Percentiles rank a stretch among this genome's conserved stretches.
Evolutionary conservation across 768 basidiomycete species (phyloP).

Genomic region (Brasilioporus rufonigricans): DNA sequence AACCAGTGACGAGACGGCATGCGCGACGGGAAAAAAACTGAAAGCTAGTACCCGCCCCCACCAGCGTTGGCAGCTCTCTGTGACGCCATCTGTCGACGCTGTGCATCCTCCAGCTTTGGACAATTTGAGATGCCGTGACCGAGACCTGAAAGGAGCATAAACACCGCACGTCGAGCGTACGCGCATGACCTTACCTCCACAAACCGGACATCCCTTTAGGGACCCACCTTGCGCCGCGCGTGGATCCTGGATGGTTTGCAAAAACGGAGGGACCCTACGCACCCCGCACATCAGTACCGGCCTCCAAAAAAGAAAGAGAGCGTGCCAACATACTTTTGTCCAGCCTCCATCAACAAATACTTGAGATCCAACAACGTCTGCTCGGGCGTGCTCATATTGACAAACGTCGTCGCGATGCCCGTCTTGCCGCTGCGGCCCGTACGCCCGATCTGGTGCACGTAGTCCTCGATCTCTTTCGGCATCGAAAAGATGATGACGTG

Average conservation of each 20-base stretch:
- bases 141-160: conserved; percentile 52
- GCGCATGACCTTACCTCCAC: conserved; percentile 64
- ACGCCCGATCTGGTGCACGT: conserved; percentile 98
- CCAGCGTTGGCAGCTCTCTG: conserved; percentile 70
- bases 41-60: conserved; percentile 39
- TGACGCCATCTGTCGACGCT: conserved; percentile 86
- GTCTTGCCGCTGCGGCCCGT: conserved; percentile 98
- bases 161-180: neutral
- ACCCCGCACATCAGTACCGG: neutral
- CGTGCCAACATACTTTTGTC: conserved; percentile 82
- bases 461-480: conserved; percentile 99
- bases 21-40: neutral
- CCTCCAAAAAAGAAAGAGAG: neutral
- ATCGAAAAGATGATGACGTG: conserved; percentile 99
- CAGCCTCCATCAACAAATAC: conserved; percentile 94
- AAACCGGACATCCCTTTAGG: conserved; percentile 89
- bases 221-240: conserved; percentile 74
- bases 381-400: conserved; percentile 96
- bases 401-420: conserved; percentile 97
- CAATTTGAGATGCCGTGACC: conserved; percentile 95
- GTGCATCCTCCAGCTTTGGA: conserved; percentile 93
- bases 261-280: conserved; percentile 86
- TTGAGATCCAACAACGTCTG: conserved; percentile 96
- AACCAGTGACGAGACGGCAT: neutral
- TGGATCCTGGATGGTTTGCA: conserved; percentile 88